Base-by-base conservation (phyloP, 176 grass and related monocot genomes). In the Oryza rufipogon region DNA sequence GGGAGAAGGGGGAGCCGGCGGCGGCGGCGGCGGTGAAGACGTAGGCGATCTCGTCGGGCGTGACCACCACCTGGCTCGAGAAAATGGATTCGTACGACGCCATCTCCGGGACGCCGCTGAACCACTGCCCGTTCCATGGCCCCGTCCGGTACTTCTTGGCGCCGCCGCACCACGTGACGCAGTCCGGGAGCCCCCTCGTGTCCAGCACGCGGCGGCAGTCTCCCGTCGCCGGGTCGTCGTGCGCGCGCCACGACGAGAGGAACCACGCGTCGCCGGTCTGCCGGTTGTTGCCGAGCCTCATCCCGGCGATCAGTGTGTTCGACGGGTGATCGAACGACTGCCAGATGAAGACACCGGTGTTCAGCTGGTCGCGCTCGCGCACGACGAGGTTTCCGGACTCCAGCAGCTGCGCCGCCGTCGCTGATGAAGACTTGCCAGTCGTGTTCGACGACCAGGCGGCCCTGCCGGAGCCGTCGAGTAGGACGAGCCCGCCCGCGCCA, bases 91-190 rank as follows among this genome's bases (percentile, higher is more conserved):
- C 34, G 71, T 84, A 94, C 38, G 87, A 87, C 34, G 67, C 33
- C 88, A 83, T 92, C 75, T 90, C 90, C 1, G 93, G 88, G 22
- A 88, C 7, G 76, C 87, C 81, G 70, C 88, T 92, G 85, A 95
- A 92, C 49, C 82, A 74, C 6, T 79, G 16, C 20, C 93, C 93
- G 61, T 88, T 81, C 48, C 83, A 41, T 4, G 86, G 71, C 0
- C 88, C 88, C 54, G 86, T 73, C 0, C 78, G 87, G n/a, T 56
- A 83, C 66, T 48, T 81, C 78, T 64, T 74, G 23, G 2, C 60
- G 58, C 3, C 1, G 30, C 85, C 61, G 0, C 80, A 9, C 88
- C 90, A 89, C 0, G 56, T 61, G 7, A 89, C 70, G 51, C 45
- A 44, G 33, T 83, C 86, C 30, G 87, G 89, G 4, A 91, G 85